Percentiles rank a stretch among this genome's conserved stretches.
These are phyloP conservation scores for Earliella scabrosa DNA, from an alignment of 1,284 basidiomycete genomes.

Conservation along the genomic window DNA sequence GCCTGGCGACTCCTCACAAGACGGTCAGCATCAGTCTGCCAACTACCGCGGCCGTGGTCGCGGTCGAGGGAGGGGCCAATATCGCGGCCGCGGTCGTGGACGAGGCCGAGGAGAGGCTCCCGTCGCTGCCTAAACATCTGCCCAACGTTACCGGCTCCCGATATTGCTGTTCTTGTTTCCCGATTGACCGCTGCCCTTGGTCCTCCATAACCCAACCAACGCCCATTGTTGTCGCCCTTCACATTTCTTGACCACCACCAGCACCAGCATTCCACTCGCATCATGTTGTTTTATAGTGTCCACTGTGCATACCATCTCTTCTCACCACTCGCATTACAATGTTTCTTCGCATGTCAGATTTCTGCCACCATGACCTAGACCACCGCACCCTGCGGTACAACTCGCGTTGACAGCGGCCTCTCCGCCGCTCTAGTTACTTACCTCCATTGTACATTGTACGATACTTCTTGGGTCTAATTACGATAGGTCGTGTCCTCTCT, in stretches of 20 bases:
- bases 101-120: constrained; percentile 21
- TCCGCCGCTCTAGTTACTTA: too few relatives aligned
- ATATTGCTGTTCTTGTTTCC: too few relatives aligned
- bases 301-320: background rate
- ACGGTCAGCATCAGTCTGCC: background rate
- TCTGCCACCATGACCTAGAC: too few relatives aligned
- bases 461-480: constrained; percentile 11
- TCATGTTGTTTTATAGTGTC: background rate
- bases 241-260: too few relatives aligned
- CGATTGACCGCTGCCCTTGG: too few relatives aligned
- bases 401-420: too few relatives aligned
- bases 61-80: constrained; percentile 37
- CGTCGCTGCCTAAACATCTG: background rate
- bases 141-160: too few relatives aligned
- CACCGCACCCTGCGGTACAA: too few relatives aligned
- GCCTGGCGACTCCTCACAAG: background rate
- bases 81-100: constrained; percentile 44
- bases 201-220: too few relatives aligned
- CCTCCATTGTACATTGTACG: background rate
- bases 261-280: background rate
- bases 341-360: too few relatives aligned
- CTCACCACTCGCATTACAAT: constrained; percentile 3
- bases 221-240: too few relatives aligned
- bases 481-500: background rate
- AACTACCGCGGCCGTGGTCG: constrained; percentile 17